Base-by-base conservation (phyloP, 805 yeast species). In the Myxozyma lipomycoides region DNA sequence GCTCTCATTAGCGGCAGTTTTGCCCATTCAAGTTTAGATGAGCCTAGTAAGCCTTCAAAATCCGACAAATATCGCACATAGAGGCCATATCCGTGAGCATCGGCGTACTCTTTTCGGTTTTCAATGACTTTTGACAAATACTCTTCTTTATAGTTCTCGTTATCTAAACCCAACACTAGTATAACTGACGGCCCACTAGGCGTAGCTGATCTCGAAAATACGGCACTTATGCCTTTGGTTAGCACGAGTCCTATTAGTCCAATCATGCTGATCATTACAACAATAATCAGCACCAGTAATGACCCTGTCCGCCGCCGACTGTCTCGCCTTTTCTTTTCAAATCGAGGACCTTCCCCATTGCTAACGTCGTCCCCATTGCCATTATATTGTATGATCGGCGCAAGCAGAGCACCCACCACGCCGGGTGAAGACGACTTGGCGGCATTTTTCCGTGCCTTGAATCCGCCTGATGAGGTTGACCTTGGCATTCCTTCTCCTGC, bases 21-120 rank as follows among this genome's bases (percentile, higher is more conserved):
- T 28, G 80, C 76, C 93, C 95, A 86, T 25, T 79, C 57, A 26
- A 47, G 63, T 34, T 38, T 45, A 17, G 46, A 22, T 12, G 43
- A 32, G 19, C 46, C 57, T 21, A 24, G n/a, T 10, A 51, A 40
- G 22, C 28, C 32, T 28, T 49, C 63, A 67, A 86, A 90, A 65
- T 93, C 97, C 67, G 87, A 90, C 30, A 76, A 67, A 86, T 91
- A 89, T 53, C 96, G 78, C 22, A 86, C 79, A 62, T 88, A 91
- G 24, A 88, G 69, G 28, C 96, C 98, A 66, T 83, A 91, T 35
- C 78, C 78, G 62, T 87, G 89, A 10, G 73, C 73, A 66, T 83
- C 86, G 4, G 95, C 95, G 65, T 90, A 91, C 66, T 88, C 90
- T 25, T 86, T 84, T 63, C 97, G 78, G 67, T 89, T 89, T 66